Conservation (phyloP, 2,329 filamentous ascomycete species). For the Beauveria asiatica region DNA sequence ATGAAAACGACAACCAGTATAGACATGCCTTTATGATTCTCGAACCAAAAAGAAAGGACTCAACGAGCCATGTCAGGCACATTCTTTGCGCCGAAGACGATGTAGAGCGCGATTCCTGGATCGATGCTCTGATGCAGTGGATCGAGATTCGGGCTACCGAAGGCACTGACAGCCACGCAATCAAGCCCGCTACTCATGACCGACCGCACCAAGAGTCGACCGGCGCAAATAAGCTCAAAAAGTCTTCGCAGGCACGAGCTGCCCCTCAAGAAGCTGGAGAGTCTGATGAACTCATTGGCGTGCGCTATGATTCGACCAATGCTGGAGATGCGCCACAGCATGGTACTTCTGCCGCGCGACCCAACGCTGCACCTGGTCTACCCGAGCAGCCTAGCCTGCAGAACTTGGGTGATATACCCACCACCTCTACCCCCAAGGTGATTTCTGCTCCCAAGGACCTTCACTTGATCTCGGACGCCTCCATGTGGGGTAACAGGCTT, state of each 20-base stretch:
- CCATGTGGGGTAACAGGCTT: conserved; percentile 80
- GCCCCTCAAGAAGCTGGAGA: conserved; percentile 27
- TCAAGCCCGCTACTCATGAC: conserved; percentile 27
- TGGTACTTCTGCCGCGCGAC: conserved; percentile 29
- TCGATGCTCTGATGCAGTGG: conserved; percentile 80
- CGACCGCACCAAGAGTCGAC: conserved; percentile 24
- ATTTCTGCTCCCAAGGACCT: conserved; percentile 85
- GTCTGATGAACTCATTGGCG: conserved; percentile 43
- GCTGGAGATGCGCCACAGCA: conserved; percentile 42
- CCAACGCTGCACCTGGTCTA: conserved; percentile 27
- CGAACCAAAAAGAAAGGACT: conserved; percentile 95
- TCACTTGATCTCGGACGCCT: conserved; percentile 71
- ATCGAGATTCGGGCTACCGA: conserved; percentile 65
- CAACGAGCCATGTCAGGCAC: conserved; percentile 77
- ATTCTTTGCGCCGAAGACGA: conserved; percentile 95
- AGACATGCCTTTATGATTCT: conserved; percentile 91
- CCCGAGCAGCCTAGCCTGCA: conserved; percentile 26
- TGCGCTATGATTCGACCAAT: conserved; percentile 49
- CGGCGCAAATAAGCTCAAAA: conserved; percentile 21
- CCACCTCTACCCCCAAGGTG: conserved; percentile 31
- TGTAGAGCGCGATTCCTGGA: conserved; percentile 85
- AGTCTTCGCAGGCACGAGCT: conserved; percentile 22
- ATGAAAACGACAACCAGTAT: conserved; percentile 87
- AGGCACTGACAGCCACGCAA: conserved; percentile 29
- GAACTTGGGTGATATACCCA: conserved; percentile 24